Conservation (phyloP, 2,329 filamentous ascomycete genomes). For the Penicillium frequentans region DNA sequence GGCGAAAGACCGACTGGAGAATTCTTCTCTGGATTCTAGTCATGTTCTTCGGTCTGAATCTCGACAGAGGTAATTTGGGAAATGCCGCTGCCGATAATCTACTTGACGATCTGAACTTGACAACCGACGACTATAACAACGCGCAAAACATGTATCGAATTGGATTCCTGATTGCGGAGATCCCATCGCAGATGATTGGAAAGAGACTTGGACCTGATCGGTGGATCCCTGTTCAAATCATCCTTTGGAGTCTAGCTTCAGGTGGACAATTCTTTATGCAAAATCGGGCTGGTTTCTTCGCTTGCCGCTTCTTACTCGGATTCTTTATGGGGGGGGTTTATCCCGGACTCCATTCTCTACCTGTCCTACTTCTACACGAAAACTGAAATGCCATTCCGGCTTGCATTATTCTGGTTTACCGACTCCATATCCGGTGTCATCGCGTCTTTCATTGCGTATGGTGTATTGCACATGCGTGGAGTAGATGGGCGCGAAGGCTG, state of each 20-base stretch:
- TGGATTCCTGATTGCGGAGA: conserved; percentile 31
- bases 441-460: conserved; percentile 36
- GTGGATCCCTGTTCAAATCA: conserved; percentile 33
- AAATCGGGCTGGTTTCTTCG: conserved; percentile 40
- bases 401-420: conserved; percentile 41
- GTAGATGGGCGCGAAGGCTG: conserved; percentile 44
- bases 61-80: conserved; percentile 29
- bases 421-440: conserved; percentile 33
- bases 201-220: conserved; percentile 29
- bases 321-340: conserved; percentile 49
- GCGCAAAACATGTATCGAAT: conserved; percentile 31
- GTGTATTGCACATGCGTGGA: conserved; percentile 42
- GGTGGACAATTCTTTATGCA: conserved; percentile 29
- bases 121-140: conserved; percentile 34
- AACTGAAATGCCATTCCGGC: conserved; percentile 34
- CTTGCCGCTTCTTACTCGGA: conserved; percentile 47
- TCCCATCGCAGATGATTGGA: conserved; percentile 33
- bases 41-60: conserved; percentile 43
- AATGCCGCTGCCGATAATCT: conserved; percentile 29
- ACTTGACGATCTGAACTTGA: conserved; percentile 25
- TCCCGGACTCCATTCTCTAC: conserved; percentile 43
- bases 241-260: conserved; percentile 26
- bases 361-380: conserved; percentile 43
- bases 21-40: conserved; percentile 45
- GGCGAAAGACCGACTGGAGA: conserved; percentile 31